Percentiles rank a stretch among this genome's conserved stretches.
These are phyloP conservation scores for Biscogniauxia marginata DNA, from an alignment of 2,329 filamentous ascomycete genomes.

Conservation along the genomic window DNA sequence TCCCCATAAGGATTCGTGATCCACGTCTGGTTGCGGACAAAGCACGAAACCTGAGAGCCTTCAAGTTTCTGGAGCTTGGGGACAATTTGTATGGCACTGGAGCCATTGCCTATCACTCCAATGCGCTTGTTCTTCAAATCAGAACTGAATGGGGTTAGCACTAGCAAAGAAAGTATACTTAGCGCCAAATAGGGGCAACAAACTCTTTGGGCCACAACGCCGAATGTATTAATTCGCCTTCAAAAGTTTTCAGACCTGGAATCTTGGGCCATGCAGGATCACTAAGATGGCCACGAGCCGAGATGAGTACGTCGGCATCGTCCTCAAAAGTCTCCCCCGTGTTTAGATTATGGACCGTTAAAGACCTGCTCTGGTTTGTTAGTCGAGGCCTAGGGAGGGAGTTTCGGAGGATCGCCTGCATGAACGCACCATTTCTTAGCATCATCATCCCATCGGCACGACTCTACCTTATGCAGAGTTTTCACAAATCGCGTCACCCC, in stretches of 20 bases:
- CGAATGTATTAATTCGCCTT: constrained; percentile 46
- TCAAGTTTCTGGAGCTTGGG: constrained; percentile 45
- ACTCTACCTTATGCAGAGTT: constrained; percentile 40
- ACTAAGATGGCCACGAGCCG: constrained; percentile 42
- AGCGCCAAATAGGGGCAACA: constrained; percentile 2
- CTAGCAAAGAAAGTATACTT: background rate
- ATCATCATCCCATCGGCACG: constrained; percentile 40
- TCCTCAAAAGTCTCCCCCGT: constrained; percentile 40
- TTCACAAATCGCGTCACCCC: constrained; percentile 47
- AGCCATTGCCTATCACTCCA: constrained; percentile 52
- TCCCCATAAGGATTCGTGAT: constrained; percentile 49
- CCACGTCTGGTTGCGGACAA: constrained; percentile 50
- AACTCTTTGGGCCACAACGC: constrained; percentile 43
- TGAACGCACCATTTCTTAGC: constrained; percentile 38
- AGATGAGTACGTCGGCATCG: constrained; percentile 40
- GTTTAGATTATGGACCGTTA: constrained; percentile 34
- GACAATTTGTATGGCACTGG: constrained; percentile 53
- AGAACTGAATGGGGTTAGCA: constrained; percentile 33
- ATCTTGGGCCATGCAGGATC: constrained; percentile 45
- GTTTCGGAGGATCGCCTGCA: background rate
- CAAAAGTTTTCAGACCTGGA: constrained; percentile 39
- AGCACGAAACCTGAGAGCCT: constrained; percentile 42
- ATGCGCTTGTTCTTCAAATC: constrained; percentile 48
- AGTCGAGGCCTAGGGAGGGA: background rate
- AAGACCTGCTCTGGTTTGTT: constrained; percentile 24